These are phyloP conservation scores for Eimeria nieschulzi DNA, from an alignment of 169 alveolate genomes.

Conservation along the genomic window DNA sequence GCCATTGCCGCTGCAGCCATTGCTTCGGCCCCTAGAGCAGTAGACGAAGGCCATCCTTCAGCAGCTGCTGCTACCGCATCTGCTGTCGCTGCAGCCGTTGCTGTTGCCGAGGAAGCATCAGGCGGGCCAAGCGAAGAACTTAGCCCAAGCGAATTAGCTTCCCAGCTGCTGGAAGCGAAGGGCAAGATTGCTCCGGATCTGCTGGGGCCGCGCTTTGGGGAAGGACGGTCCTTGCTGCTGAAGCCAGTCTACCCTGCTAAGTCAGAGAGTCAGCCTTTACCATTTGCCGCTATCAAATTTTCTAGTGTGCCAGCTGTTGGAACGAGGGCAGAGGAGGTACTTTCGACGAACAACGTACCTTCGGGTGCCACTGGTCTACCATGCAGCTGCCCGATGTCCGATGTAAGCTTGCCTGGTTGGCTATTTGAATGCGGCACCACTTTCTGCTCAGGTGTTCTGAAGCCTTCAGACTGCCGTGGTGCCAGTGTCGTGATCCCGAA, in stretches of 20 bases:
- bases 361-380: no score
- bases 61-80: slow-evolving; percentile 53
- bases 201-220: slow-evolving; percentile 21
- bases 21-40: slow-evolving; percentile 33
- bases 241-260: slow-evolving; percentile 51
- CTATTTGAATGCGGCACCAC: no score
- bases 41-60: slow-evolving; percentile 14
- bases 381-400: no score
- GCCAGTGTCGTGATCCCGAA: slow-evolving; percentile 74
- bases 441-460: slow-evolving; percentile 30
- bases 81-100: slow-evolving; percentile 65
- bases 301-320: no score
- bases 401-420: no score
- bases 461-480: slow-evolving; percentile 70
- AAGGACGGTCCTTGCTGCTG: slow-evolving; percentile 55
- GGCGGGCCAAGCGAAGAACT: slow-evolving; percentile 24
- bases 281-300: neutral
- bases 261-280: slow-evolving; percentile 35
- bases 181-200: slow-evolving; percentile 4
- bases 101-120: slow-evolving; percentile 54
- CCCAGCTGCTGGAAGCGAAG: slow-evolving; percentile 50
- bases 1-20: slow-evolving; percentile 65
- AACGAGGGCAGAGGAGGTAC: no score
- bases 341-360: no score
- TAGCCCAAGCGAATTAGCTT: slow-evolving; percentile 66